Conservation (phyloP, 139 green algal genomes). For the Mesostigma viride region DNA sequence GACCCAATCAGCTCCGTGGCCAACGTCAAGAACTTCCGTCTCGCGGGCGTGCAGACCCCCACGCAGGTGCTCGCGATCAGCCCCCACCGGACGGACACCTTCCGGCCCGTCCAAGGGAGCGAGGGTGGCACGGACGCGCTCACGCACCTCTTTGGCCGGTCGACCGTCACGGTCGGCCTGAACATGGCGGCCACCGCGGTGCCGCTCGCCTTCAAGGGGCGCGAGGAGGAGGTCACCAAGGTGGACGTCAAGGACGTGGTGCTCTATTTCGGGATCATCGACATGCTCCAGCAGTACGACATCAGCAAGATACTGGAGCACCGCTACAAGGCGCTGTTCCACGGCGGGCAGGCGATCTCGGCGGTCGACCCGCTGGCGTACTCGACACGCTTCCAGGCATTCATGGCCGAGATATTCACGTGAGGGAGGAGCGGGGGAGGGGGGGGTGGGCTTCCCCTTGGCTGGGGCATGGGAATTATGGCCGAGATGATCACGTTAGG, state of each 20-base stretch:
- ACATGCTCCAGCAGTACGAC: conserved; percentile 86
- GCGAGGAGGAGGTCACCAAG: not conserved
- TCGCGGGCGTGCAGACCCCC: not conserved
- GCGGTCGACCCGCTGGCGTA: conserved; percentile 67
- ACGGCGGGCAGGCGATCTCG: conserved; percentile 64
- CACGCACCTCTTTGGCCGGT: not conserved
- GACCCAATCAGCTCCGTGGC: not conserved
- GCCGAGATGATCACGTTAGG: no score
- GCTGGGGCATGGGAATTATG: no score
- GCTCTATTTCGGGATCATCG: conserved; percentile 82
- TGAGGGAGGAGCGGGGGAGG: no score
- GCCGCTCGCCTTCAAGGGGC: not conserved
- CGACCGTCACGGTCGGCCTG: conserved; percentile 43
- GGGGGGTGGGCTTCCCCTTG: no score
- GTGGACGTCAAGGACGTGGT: conserved; percentile 42
- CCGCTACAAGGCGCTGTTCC: conserved; percentile 59
- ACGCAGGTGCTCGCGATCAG: not conserved
- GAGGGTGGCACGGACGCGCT: conserved; percentile 9
- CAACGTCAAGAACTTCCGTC: not conserved
- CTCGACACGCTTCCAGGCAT: conserved; percentile 33
- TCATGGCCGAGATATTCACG: conserved; percentile 27
- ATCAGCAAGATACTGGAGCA: conserved; percentile 74
- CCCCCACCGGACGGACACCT: not conserved
- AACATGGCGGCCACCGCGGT: conserved; percentile 42
- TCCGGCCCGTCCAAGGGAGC: not conserved